Evolutionary conservation across 441 rosid genomes (phyloP), one percentile per base, ranked within the genome.

Genomic region (Bruguiera hainesii): DNA sequence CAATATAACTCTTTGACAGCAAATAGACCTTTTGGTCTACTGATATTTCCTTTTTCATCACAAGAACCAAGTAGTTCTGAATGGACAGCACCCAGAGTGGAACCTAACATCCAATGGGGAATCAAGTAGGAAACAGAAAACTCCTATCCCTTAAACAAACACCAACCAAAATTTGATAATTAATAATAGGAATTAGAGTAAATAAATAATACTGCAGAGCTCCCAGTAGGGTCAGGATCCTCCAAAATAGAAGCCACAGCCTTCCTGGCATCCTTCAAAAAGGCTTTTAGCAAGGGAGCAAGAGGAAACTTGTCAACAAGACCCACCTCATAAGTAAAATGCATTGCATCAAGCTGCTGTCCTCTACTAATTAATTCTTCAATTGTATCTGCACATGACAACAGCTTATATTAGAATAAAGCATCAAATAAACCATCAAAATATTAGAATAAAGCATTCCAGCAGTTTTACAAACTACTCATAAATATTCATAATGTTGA

Each of bases 281-380:
- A 94, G 35, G 94, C 80, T 81, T 86, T 94, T 59, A 91, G 87
- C 58, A 94, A 73, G 64, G 97, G 98, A 70, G 86, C 96, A 56
- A 98, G 87, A 30, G 94, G 99, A 74, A 91, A 89, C 77, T 78
- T 88, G 77, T 81, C 80, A 56, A 85, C 90, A 59, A 94, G 96
- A 15, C 96, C 94, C 70, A 87, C 96, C 78, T 91, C 99, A 80
- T 82, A 89, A 39, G 94, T 82, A 49, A 94, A 94, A 86, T 91
- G 99, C 74, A 94, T 92, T 9, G 99, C 99, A 82, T 91, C 99
- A 68, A 91, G 96, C 85, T 88, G 97, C 72, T 94, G 97, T 68
- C 97, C 97, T 81, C 85, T 83, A 61, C 87, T 87, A 79, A 94
- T 87, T 68, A 94, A 77, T 66, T 94, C 98, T 81, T 82, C 78